A percentile compares a stretch with the other conserved stretches of the same genome.
phyloP scores from a whole-genome alignment of 768 basidiomycete species.

The Termitomyces heimii region DNA sequence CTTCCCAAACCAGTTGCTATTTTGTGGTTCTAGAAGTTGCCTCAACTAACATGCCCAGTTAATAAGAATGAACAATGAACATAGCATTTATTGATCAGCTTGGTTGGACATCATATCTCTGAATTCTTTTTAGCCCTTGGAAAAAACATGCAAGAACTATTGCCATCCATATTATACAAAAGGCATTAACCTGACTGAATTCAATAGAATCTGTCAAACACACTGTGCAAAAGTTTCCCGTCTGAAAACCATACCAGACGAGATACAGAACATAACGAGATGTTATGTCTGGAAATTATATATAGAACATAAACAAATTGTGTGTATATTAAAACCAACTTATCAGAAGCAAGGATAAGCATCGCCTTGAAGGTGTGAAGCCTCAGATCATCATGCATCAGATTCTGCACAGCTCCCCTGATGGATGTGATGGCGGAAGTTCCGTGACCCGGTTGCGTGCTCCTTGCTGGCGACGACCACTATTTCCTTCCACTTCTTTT shows the following conservation, averaged over 20 bases:
- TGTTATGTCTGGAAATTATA: slow-evolving; percentile 49
- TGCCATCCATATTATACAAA: slow-evolving; percentile 44
- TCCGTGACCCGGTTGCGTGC: not conserved
- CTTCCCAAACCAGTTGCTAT: slow-evolving; percentile 87
- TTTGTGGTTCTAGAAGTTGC: no score
- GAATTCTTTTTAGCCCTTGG: slow-evolving; percentile 35
- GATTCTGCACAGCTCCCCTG: not conserved
- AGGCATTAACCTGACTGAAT: not conserved
- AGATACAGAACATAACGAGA: slow-evolving; percentile 73
- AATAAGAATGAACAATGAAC: no score
- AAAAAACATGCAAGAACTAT: slow-evolving; percentile 83
- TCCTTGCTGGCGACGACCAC: not conserved
- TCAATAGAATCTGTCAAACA: slow-evolving; percentile 8
- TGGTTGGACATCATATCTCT: slow-evolving; percentile 63
- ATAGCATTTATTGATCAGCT: slow-evolving; percentile 80
- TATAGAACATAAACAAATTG: not conserved
- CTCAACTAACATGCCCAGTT: no score
- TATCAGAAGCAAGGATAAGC: not conserved
- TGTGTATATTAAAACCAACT: not conserved
- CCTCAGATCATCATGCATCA: not conserved
- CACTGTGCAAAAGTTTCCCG: slow-evolving; percentile 70
- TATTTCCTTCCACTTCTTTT: not conserved
- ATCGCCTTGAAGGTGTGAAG: not conserved
- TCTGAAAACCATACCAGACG: slow-evolving; percentile 88
- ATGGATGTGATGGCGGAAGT: not conserved